Evolutionary conservation across 108 stramenopile genomes (phyloP), one percentile per base, ranked within the genome.

Genomic region (Cyclotella atomus): DNA sequence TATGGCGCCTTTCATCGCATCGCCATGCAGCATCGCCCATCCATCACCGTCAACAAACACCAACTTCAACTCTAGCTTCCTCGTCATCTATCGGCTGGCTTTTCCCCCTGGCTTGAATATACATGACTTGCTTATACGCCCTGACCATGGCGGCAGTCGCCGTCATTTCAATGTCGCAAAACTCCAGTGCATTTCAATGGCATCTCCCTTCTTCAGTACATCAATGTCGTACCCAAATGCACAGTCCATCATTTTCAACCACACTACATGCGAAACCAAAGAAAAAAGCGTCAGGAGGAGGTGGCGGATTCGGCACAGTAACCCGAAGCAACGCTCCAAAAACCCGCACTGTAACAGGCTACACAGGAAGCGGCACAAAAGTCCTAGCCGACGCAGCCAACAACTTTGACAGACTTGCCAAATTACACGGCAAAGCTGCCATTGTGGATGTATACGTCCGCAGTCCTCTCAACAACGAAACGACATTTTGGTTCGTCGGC

Each of bases 401-500:
- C 73, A 88, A 79, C 19, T 93, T 91, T 66, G 92, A 93, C 83
- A 61, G 67, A 0, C 80, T 93, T 55, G 84, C 84, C 12, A 88
- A 89, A 49, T 69, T 87, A 50, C 64, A 66, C 41, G 87, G 84
- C 8, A 65, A 72, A 54, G 80, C 73, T 19, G 69, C 64, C 35
- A 71, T 62, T 3, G 49, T 76, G 28, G 92, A 93, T 81, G 75
- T 93, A 32, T 93, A 93, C 59, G 85, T 88, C 12, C 81, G 88
- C 45, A 81, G 81, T 55, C 92, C 89, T 10, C 25, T 82, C 30
- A 88, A 93, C 77, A 79, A 89, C 63, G 57, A 68, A 27, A 65
- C 63, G 0, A 76, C 73, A 8, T 88, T 83, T 76, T 93, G 92
- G 92, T 93, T 88, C 66, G 89, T 93, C 10, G 92, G 92, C 24